Evolutionary conservation across 352 stramenopile genomes (phyloP), one percentile per base, ranked within the genome.

Genomic region (Phytophthora boehmeriae): DNA sequence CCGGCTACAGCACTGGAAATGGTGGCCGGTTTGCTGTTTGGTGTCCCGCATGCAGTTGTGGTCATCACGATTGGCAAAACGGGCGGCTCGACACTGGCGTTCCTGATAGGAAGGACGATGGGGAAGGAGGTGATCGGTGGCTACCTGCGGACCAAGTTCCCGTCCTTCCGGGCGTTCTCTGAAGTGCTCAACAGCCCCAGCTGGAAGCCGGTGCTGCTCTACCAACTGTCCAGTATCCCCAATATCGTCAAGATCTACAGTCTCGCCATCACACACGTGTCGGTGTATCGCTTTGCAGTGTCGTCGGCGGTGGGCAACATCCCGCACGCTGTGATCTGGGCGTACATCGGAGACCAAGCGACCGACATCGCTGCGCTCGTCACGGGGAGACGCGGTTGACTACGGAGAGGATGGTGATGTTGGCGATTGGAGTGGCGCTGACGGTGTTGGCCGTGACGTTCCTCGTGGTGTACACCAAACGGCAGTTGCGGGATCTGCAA

Each of bases 191-290:
- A 80, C 46, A 75, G 77, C 39, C 56, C 61, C 14, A 90, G 75
- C 42, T 93, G 82, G 82, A 93, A 93, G 56, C 84, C 84, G 20
- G 63, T 93, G 25, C 42, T 93, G 57, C 68, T 93, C 13, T 90
- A 88, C 54, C 84, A 93, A 57, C 47, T 93, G 44, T 89, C 84
- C 22, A 90, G 80, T 46, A 78, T 93, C 42, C 84, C 84, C 8
- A 93, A 93, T 52, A 66, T 90, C n/a, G 70, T 89, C 54, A 90
- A 91, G 51, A 86, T 79, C 63, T 93, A 92, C 69, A 87, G 61
- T n/a, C 62, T 93, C 13, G 80, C 84, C 41, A 86, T 93, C 52
- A 93, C 84, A 0, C 71, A 86, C 17, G 71, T 93, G 20, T 85
- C 82, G 17, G 43, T 73, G 17, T 50, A 53, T 39, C 71, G 82